Evolutionary conservation across 805 yeast genomes (phyloP), one percentile per base, ranked within the genome.

Genomic region (Osmozyma mogii): DNA sequence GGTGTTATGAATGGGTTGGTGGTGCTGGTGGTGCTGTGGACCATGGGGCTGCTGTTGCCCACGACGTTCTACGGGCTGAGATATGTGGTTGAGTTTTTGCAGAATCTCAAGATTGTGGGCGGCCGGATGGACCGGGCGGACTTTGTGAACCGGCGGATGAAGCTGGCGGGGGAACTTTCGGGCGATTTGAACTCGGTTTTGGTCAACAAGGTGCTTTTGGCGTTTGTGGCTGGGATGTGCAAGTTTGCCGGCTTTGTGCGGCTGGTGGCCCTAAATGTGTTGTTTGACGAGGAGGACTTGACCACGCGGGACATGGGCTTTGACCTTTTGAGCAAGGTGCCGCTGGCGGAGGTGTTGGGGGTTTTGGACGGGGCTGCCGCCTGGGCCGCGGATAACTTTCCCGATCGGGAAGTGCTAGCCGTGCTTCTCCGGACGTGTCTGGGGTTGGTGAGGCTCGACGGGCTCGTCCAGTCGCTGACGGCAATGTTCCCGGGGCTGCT

Each of bases 1-100:
- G 67, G 72, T 25, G 54, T 81, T 5, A 58, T 73, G 38, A 78
- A 74, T 43, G 58, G 68, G 22, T 50, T 85, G 10, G 46, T 78
- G 6, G 59, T 72, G 24, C 54, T 71, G 19, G 60, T 77, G 21
- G 68, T 78, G 52, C 61, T 76, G 6, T 89, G 97, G 97, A 61
- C 84, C 23, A 66, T 72, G 32, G 84, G 84, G 34, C 70, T 79
- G 35, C 72, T 88, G 6, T 57, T 85, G 25, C 72, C 85, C n/a
- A 82, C 78, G 14, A 83, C 89, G 0, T 70, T 89, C 1, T 58
- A 85, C 25, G 75, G 94, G 38, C 81, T 88, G 45, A 58, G 83
- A 13, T 79, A 78, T 44, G 77, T 85, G 14, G 85, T 81, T 41
- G 60, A 67, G 13, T 41, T 78, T n/a, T 49, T 81, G 11, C 49